Base-by-base conservation (phyloP, 2,329 filamentous ascomycete genomes). In the Macrophomina phaseolina region DNA sequence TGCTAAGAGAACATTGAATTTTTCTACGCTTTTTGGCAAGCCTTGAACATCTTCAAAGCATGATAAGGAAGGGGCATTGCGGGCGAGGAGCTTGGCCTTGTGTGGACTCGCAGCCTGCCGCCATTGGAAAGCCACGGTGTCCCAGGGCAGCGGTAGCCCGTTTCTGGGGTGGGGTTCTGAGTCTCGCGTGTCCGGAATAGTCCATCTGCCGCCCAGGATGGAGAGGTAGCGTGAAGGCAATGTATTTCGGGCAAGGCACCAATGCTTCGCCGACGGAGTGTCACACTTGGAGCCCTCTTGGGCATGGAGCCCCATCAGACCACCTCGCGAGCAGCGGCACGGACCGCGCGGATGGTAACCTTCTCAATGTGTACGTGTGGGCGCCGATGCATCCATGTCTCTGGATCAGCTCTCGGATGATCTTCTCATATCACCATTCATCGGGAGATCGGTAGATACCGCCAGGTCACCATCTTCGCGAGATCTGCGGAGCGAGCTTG, bases 231-330 rank as follows among this genome's bases (percentile, higher is more conserved):
- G 30, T 18, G 42, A 49, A 45, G 51, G 51, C 52, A 30, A 42
- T 52, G 55, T 66, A 52, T 40, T 45, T 51, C 58, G 55, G 45
- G 34, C 64, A 66, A 66, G 64, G 53, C 64, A 66, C 64, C 64
- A 60, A 66, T 66, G 55, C 64, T 38, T 60, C 58, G 58, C 28
- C 58, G 30, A 38, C 30, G n/a, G 58, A 49, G 58, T 45, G 64
- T 66, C 53, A 61, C 64, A 66, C 55, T 45, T 64, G 46, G 46
- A 64, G 48, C 36, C 5, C 18, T 52, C 61, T 64, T 52, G 61
- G 61, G 30, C 46, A 66, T 66, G 64, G 64, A 60, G 52, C 53
- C 53, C 64, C 58, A 66, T 66, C 64, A 66, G 64, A 45, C 64
- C 64, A 66, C 64, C 38, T 61, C 53, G 64, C 36, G 34, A 65